phyloP scores from a whole-genome alignment of 148 eudicot species.

The Cornus kousa region DNA sequence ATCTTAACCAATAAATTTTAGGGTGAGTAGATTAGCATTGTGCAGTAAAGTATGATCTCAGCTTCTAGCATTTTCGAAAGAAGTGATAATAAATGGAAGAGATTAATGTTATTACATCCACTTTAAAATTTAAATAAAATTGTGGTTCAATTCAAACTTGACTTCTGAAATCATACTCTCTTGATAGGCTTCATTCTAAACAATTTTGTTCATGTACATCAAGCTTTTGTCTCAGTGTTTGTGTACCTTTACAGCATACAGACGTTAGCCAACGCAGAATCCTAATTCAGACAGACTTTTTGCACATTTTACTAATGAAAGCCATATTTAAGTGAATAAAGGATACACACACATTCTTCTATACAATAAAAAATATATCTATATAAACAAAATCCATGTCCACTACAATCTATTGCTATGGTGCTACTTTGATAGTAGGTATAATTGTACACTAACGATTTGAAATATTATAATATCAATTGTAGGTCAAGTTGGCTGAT shows the following conservation, averaged over 20 bases:
- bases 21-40: too few species aligned
- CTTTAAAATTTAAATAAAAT: neutral
- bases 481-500: slow-evolving; percentile 86
- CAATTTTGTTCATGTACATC: too few species aligned
- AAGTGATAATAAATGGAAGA: too few species aligned
- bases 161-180: neutral
- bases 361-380: neutral
- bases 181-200: neutral
- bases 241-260: too few species aligned
- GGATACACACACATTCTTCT: neutral
- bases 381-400: neutral
- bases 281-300: too few species aligned
- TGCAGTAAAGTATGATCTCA: too few species aligned
- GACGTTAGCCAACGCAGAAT: too few species aligned
- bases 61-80: too few species aligned
- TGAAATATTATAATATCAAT: slow-evolving; percentile 7
- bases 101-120: too few species aligned
- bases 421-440: neutral
- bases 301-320: neutral
- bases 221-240: neutral
- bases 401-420: neutral
- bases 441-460: neutral
- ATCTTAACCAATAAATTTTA: too few species aligned
- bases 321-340: neutral
- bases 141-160: neutral